Evolutionary conservation across 2,329 filamentous ascomycete species (phyloP).

Genomic region (Alternaria incomplexa): DNA sequence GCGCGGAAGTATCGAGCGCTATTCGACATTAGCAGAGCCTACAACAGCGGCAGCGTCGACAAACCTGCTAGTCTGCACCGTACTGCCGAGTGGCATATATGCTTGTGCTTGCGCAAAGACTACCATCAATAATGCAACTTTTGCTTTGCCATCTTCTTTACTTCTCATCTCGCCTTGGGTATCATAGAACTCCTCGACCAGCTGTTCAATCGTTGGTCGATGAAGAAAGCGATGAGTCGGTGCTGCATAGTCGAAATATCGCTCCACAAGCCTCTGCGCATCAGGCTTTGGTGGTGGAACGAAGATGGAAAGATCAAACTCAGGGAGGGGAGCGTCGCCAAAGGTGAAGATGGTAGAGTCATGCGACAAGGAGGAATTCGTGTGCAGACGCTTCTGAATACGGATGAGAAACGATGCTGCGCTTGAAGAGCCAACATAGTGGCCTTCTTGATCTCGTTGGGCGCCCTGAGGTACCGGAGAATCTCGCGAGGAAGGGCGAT

Average conservation of each 20-base stretch:
- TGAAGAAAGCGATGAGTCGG: slow-evolving; percentile 67
- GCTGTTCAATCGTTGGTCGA: slow-evolving; percentile 57
- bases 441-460: slow-evolving; percentile 54
- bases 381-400: slow-evolving; percentile 57
- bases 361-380: slow-evolving; percentile 45
- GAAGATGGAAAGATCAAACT: slow-evolving; percentile 54
- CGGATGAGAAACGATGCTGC: slow-evolving; percentile 59
- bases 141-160: slow-evolving; percentile 50
- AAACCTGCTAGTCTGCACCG: slow-evolving; percentile 35
- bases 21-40: background rate
- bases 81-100: slow-evolving; percentile 46
- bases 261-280: slow-evolving; percentile 54
- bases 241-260: slow-evolving; percentile 67
- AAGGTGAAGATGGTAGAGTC: slow-evolving; percentile 58
- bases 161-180: slow-evolving; percentile 51
- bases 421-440: slow-evolving; percentile 57
- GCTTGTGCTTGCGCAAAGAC: slow-evolving; percentile 60
- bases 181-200: slow-evolving; percentile 56
- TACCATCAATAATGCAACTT: slow-evolving; percentile 58
- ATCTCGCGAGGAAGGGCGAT: slow-evolving; percentile 42
- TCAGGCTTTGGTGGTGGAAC: slow-evolving; percentile 52
- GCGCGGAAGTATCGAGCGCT: slow-evolving; percentile 53
- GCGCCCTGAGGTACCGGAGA: slow-evolving; percentile 54
- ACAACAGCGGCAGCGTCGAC: background rate
- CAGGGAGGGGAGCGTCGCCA: slow-evolving; percentile 57